These are phyloP conservation scores for Alternaria sp. DNA, from an alignment of 2,329 filamentous ascomycete species.

Conservation along the genomic window DNA sequence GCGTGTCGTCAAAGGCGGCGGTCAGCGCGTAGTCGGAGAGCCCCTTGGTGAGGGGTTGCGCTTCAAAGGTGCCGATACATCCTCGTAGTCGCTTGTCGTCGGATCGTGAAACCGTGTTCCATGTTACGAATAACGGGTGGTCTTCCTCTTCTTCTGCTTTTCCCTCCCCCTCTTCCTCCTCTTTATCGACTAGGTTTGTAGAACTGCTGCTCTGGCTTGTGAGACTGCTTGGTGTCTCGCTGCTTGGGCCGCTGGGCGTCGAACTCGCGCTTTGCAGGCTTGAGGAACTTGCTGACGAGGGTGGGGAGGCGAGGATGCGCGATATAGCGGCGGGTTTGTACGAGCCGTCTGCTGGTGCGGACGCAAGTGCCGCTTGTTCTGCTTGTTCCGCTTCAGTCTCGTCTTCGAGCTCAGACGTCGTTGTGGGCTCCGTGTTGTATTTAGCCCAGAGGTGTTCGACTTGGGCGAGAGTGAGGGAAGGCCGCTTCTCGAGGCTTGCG, in stretches of 20 bases:
- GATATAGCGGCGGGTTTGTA: constrained; percentile 56
- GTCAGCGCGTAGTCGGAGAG: constrained; percentile 21
- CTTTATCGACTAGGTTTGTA: constrained; percentile 48
- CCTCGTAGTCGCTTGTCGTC: constrained; percentile 77
- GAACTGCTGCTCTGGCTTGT: constrained; percentile 50
- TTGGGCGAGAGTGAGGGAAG: constrained; percentile 70
- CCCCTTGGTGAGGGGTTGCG: constrained; percentile 16
- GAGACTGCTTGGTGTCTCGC: constrained; percentile 49
- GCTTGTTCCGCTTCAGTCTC: constrained; percentile 9
- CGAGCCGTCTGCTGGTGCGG: constrained; percentile 36
- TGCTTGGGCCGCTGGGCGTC: constrained; percentile 55
- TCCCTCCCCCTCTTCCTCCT: constrained; percentile 35
- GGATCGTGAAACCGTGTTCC: constrained; percentile 74
- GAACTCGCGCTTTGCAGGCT: constrained; percentile 60
- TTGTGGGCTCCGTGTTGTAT: constrained; percentile 53
- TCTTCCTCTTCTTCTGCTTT: constrained; percentile 30
- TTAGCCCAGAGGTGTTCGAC: constrained; percentile 74
- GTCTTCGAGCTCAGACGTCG: constrained; percentile 21
- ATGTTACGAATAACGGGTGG: constrained; percentile 89
- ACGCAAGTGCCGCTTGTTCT: constrained; percentile 13
- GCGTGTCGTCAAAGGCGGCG: constrained; percentile 67
- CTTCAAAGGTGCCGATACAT: constrained; percentile 80
- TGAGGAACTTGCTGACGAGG: constrained; percentile 56
- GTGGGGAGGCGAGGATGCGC: constrained; percentile 54
- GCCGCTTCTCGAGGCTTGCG: constrained; percentile 75